Evolutionary conservation across 2,329 filamentous ascomycete genomes (phyloP).

Genomic region (Grosmannia serpens): DNA sequence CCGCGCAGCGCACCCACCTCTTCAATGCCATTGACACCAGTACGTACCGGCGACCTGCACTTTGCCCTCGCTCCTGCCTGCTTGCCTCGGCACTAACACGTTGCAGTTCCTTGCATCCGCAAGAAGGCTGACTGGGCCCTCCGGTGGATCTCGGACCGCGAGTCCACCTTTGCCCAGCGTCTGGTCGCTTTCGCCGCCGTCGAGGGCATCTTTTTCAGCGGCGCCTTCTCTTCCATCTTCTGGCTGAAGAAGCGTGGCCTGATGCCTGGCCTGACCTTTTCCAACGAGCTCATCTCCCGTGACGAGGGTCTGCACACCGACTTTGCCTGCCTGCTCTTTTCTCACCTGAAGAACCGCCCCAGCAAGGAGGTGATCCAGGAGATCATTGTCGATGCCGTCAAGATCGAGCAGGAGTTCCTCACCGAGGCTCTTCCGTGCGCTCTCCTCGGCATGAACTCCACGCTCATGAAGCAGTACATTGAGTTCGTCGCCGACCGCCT

Average conservation of each 20-base stretch:
- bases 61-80: too few species aligned
- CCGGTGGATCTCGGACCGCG: slow-evolving; percentile 83
- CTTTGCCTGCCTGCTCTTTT: slow-evolving; percentile 95
- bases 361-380: slow-evolving; percentile 67
- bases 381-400: slow-evolving; percentile 89
- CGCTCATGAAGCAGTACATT: slow-evolving; percentile 98
- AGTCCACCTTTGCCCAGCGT: slow-evolving; percentile 90
- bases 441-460: slow-evolving; percentile 94
- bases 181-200: slow-evolving; percentile 95
- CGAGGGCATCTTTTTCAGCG: slow-evolving; percentile 99
- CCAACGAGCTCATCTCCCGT: slow-evolving; percentile 98
- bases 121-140: slow-evolving; percentile 99
- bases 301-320: slow-evolving; percentile 99
- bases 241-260: slow-evolving; percentile 99
- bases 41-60: slow-evolving; percentile 34
- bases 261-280: slow-evolving; percentile 97
- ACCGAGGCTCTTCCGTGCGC: slow-evolving; percentile 88
- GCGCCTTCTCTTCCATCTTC: slow-evolving; percentile 97
- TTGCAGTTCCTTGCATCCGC: slow-evolving; percentile 81
- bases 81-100: slow-evolving; percentile 7
- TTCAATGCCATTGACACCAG: slow-evolving; percentile 99
- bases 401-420: slow-evolving; percentile 94
- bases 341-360: slow-evolving; percentile 89
- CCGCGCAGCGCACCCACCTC: slow-evolving; percentile 81
- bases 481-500: slow-evolving; percentile 98